Evolutionary conservation across 495 filamentous ascomycete species (phyloP), one percentile per base, ranked within the genome.

Genomic region (Penicillium flavigenum): DNA sequence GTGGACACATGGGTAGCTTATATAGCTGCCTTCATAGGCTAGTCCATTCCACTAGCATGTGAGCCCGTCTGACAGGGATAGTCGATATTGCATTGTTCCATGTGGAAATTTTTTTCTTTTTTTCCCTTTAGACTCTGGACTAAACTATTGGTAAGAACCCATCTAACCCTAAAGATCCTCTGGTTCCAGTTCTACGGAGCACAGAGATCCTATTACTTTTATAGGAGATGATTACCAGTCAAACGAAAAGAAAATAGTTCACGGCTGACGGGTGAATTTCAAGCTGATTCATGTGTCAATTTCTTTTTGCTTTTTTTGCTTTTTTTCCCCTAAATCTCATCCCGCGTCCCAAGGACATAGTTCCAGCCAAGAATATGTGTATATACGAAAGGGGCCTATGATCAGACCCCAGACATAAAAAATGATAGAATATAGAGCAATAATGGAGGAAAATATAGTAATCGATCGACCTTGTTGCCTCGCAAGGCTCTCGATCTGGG

Each of bases 21-120:
- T 51, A 41, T 56, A 63, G 60, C 60, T 63, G 54, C 57, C 63
- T 60, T 41, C 41, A 58, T 63, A 47, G 62, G 59, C 27, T 64
- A 64, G 62, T 8, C 36, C 9, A 27, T 49, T 49, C 8, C n/a
- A 49, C 47, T 49, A 20, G 29, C 47, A 49, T 49, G 29, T 34
- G 44, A 47, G 44, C 44, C 44, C 44, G 27, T 46, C 20, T 19
- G 5, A 7, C 44, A 47, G 44, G 44, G 44, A 46, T 46, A 27
- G 14, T 29, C 24, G 2, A 46, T 29, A 36, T 49, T 22, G 27
- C 17, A 49, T 17, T 26, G 43, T 10, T 47, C 24, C 11, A 34
- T 49, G 47, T 50, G 47, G 47, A 38, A 5, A 50, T 50, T 50
- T 8, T 31, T 6, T 46, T 27, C 2, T n/a, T 29, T 47, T 27